phyloP scores from a whole-genome alignment of 2,329 filamentous ascomycete species.

The Penicillium corylophilum region DNA sequence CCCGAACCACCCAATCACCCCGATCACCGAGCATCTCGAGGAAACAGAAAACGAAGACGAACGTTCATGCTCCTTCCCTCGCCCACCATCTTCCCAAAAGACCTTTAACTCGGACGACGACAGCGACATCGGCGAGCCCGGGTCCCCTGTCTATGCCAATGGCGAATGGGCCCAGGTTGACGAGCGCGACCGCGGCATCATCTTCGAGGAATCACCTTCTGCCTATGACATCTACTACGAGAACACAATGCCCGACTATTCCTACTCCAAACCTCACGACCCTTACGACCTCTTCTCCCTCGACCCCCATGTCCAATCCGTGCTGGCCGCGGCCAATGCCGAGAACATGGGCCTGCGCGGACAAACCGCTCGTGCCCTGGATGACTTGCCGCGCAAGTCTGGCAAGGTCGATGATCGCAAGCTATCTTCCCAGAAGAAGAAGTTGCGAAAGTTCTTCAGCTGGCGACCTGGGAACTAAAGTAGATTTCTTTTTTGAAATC shows the following conservation, averaged over 20 bases:
- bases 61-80: slow-evolving; percentile 6
- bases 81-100: slow-evolving; percentile 14
- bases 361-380: slow-evolving; percentile 15
- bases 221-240: slow-evolving; percentile 16
- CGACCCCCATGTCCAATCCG: slow-evolving; percentile 26
- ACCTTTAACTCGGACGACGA: slow-evolving; percentile 25
- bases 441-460: slow-evolving; percentile 24
- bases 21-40: slow-evolving; percentile 27
- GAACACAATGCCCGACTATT: slow-evolving; percentile 14
- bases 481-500: background rate
- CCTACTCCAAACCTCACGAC: slow-evolving; percentile 10
- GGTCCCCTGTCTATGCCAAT: slow-evolving; percentile 28
- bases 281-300: slow-evolving; percentile 22
- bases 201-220: slow-evolving; percentile 11
- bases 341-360: slow-evolving; percentile 25
- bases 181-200: slow-evolving; percentile 27
- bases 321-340: slow-evolving; percentile 25
- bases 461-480: slow-evolving; percentile 21
- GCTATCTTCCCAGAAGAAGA: slow-evolving; percentile 11
- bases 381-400: slow-evolving; percentile 24
- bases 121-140: slow-evolving; percentile 33
- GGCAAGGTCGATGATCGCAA: slow-evolving; percentile 16
- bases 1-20: slow-evolving; percentile 24
- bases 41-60: slow-evolving; percentile 14
- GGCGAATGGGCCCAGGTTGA: slow-evolving; percentile 25